Percentiles rank a stretch among this genome's conserved stretches.
phyloP scores from a whole-genome alignment of 2,329 filamentous ascomycete species.

The Ceratocystis variospora region DNA sequence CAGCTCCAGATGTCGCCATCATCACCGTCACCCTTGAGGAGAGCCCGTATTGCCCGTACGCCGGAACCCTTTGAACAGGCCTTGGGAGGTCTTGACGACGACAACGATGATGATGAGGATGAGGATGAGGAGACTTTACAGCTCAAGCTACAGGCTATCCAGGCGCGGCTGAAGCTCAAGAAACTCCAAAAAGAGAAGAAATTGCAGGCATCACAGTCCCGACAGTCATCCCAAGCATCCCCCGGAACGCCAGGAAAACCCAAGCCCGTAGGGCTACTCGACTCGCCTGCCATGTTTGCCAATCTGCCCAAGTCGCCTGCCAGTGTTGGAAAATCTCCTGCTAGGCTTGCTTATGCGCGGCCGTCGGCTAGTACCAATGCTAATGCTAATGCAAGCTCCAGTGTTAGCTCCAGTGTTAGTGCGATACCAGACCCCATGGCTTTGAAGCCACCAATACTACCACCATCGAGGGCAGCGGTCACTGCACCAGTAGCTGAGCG shows the following conservation, averaged over 20 bases:
- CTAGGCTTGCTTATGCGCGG: constrained; percentile 16
- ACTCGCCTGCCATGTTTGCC: constrained; percentile 15
- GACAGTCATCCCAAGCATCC: background rate
- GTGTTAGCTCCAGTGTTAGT: no score
- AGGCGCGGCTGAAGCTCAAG: constrained; percentile 77
- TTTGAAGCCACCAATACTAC: constrained; percentile 14
- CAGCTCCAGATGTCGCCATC: constrained; percentile 53
- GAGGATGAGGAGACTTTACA: constrained; percentile 83
- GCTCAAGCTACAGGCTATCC: constrained; percentile 73
- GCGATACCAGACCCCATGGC: constrained; percentile 11
- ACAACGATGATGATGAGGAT: constrained; percentile 29
- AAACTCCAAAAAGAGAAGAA: constrained; percentile 52
- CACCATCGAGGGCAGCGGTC: background rate
- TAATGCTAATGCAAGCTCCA: background rate
- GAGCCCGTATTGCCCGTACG: constrained; percentile 9
- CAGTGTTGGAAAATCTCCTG: constrained; percentile 18
- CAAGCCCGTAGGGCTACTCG: background rate
- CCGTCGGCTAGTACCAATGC: background rate
- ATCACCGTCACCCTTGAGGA: constrained; percentile 46
- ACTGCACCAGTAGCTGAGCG: background rate
- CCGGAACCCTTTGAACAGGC: constrained; percentile 21
- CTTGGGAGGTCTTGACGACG: constrained; percentile 26
- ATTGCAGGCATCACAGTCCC: constrained; percentile 7
- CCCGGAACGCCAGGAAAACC: background rate
- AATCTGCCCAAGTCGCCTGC: constrained; percentile 16